Base-by-base conservation (phyloP, 2,329 filamentous ascomycete genomes). In the Fusarium nematophilum region DNA sequence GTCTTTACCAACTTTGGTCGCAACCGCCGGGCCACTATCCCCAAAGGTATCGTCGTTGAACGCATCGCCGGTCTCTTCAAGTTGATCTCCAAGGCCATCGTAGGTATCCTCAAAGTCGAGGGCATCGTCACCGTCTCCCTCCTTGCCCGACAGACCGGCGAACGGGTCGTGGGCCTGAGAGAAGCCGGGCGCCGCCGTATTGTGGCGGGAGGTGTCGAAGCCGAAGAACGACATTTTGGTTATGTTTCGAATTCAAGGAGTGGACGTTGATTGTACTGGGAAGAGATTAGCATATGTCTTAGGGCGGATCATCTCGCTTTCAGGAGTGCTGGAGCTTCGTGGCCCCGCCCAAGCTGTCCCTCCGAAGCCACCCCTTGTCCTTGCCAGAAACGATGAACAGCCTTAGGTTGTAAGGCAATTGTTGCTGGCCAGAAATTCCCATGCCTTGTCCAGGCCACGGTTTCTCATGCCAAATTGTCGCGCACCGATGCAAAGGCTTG, bases 1-100 rank as follows among this genome's bases (percentile, higher is more conserved):
- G 76, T 99, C 94, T 74, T 91, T 96, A 72, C 93, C 93, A 55
- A 95, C 86, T 9, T 81, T 81, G 25, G 81, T 76, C 30, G 74
- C 64, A 14, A 74, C 71, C 14, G 74, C 77, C 56, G 76, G 59
- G 14, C 68, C 70, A 25, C 72, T 72, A 10, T 73, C 76, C 34
- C 79, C 91, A 73, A 99, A 99, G 2, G 95, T 99, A 73, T 98
- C 95, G 69, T 98, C 92, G 76, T 99, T 99, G 83, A 97, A 92
- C 44, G 86, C 92, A 80, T 99, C 95, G 70, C 94, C 91, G 15
- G 91, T 89, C 73, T 99, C 94, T 70, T 97, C 89, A 29, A 99
- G 88, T 75, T 91, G 88, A 72, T 97, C 91, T 52, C 93, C 95
- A 33, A 99, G 82, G 14, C 94, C 94, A 76, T 99, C 95, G 73